phyloP scores from a whole-genome alignment of 78 protist genomes.

The Dictyostelium purpureum region DNA sequence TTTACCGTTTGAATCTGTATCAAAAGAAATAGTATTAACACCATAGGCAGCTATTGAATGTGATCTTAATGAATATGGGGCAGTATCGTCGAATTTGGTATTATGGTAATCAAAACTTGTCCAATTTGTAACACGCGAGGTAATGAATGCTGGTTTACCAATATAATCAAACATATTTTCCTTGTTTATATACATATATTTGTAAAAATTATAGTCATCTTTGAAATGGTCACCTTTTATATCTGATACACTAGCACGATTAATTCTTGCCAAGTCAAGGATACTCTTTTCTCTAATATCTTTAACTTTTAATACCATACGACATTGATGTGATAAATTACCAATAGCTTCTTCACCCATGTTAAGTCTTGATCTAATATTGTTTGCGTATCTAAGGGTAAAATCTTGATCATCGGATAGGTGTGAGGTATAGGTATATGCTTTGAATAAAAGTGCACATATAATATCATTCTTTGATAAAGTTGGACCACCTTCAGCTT shows the following conservation, averaged over 20 bases:
- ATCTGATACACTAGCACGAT: background rate
- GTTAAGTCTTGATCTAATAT: background rate
- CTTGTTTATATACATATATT: background rate
- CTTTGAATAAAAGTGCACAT: background rate
- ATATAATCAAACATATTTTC: background rate
- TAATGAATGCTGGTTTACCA: background rate
- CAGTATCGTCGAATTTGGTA: background rate
- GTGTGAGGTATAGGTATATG: background rate
- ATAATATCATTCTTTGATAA: constrained; percentile 20
- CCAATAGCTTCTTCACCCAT: constrained; percentile 9
- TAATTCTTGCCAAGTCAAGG: background rate
- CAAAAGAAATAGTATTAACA: constrained; percentile 4
- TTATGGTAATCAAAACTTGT: constrained; percentile 4
- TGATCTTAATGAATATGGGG: background rate
- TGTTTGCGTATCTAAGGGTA: background rate
- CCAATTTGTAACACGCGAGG: background rate
- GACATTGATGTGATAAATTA: background rate
- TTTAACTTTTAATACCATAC: background rate
- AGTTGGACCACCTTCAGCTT: background rate
- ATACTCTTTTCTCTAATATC: constrained; percentile 10
- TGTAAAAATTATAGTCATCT: background rate
- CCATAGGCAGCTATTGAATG: background rate
- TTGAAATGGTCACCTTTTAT: background rate
- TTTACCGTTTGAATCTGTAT: background rate
- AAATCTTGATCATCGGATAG: background rate